Evolutionary conservation across 2,329 filamentous ascomycete species (phyloP).

Genomic region (Ophiostoma sp.): DNA sequence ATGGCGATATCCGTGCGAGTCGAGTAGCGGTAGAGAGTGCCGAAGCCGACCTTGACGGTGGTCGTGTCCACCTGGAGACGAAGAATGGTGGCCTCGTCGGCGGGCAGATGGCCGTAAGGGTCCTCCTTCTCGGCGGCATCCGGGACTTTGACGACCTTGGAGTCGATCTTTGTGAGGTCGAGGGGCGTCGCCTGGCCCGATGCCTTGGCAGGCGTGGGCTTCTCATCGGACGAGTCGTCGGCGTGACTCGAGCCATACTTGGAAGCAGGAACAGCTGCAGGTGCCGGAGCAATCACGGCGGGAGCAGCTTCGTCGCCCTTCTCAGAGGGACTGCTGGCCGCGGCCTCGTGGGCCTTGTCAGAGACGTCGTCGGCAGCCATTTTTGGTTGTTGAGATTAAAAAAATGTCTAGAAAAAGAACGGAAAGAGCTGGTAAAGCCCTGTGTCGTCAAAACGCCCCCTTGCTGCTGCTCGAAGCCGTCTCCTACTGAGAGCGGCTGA

Average conservation of each 20-base stretch:
- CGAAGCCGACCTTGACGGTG: slow-evolving; percentile 62
- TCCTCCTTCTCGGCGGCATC: slow-evolving; percentile 41
- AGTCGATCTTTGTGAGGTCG: slow-evolving; percentile 46
- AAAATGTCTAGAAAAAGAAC: not conserved
- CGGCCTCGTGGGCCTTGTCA: slow-evolving; percentile 27
- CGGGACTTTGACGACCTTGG: slow-evolving; percentile 39
- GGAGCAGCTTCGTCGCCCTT: not conserved
- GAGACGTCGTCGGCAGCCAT: slow-evolving; percentile 26
- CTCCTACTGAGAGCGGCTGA: slow-evolving; percentile 1
- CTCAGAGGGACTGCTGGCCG: slow-evolving; percentile 19
- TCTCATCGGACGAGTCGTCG: slow-evolving; percentile 36
- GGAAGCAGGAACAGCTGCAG: slow-evolving; percentile 25
- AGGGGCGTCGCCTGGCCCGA: slow-evolving; percentile 9
- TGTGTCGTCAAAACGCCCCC: not conserved
- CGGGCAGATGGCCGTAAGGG: slow-evolving; percentile 62
- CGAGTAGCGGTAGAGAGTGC: slow-evolving; percentile 69
- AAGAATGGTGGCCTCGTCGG: slow-evolving; percentile 66
- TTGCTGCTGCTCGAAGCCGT: slow-evolving; percentile 7
- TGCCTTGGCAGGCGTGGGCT: not conserved
- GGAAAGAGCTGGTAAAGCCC: not conserved
- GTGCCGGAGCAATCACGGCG: not conserved
- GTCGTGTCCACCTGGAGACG: slow-evolving; percentile 68
- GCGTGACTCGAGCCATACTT: slow-evolving; percentile 41
- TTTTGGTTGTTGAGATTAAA: not conserved
- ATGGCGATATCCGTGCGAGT: slow-evolving; percentile 65